Conservation (phyloP, 371 early-diverging fungal species). For the Chytridiales sp. region DNA sequence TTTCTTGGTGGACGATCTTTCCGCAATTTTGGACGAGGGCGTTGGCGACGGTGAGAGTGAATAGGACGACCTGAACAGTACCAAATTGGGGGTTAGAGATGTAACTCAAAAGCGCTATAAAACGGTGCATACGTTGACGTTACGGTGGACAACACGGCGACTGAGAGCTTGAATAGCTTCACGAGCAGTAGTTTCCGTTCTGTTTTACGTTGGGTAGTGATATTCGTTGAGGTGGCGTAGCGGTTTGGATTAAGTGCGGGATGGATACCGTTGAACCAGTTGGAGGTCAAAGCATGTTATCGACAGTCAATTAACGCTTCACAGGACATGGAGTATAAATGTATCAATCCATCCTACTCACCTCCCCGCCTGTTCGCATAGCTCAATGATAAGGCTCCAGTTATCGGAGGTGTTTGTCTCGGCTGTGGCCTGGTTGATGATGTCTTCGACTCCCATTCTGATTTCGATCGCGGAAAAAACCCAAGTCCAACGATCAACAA, state of each 20-base stretch:
- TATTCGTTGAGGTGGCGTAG: constrained; percentile 65
- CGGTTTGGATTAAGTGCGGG: constrained; percentile 65
- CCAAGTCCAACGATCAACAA: neutral
- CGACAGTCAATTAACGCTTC: too few species aligned
- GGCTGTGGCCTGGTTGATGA: constrained; percentile 68
- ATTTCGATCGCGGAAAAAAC: neutral
- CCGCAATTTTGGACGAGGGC: constrained; percentile 89
- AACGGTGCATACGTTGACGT: constrained; percentile 93
- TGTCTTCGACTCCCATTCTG: neutral
- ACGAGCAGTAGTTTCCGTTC: constrained; percentile 34
- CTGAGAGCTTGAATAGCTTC: constrained; percentile 67
- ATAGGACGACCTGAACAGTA: constrained; percentile 39
- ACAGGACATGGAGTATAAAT: too few species aligned
- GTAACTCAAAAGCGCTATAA: constrained; percentile 12
- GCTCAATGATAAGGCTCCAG: constrained; percentile 85
- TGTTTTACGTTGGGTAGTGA: constrained; percentile 60
- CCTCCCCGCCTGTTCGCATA: constrained; percentile 81
- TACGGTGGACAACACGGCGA: constrained; percentile 72
- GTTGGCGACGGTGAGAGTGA: constrained; percentile 60
- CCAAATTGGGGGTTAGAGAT: neutral
- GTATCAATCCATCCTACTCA: too few species aligned
- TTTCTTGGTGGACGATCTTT: constrained; percentile 72
- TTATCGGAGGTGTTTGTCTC: constrained; percentile 90
- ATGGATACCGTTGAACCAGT: neutral
- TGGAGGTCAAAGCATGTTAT: neutral